Evolutionary conservation across 352 stramenopile species (phyloP).

Genomic region (Blastocystis sp.): DNA sequence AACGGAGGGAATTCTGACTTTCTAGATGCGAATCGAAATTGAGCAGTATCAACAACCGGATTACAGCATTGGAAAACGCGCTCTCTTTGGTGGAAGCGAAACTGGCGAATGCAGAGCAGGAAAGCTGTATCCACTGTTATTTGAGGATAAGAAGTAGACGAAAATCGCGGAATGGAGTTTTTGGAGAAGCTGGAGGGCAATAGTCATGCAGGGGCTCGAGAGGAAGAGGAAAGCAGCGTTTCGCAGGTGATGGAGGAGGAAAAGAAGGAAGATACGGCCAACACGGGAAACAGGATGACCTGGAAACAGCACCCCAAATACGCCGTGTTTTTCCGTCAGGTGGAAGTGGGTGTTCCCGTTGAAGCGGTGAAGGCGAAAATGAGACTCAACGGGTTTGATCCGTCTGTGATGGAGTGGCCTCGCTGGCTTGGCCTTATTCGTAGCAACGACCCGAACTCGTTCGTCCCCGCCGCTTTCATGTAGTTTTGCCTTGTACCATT

Average conservation of each 20-base stretch:
- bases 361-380: constrained; percentile 37
- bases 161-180: constrained; percentile 33
- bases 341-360: constrained; percentile 15
- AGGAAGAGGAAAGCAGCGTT: background rate
- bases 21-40: constrained; percentile 64
- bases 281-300: background rate
- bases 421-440: background rate
- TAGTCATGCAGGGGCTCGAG: background rate
- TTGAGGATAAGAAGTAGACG: background rate
- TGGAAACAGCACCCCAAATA: constrained; percentile 55
- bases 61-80: constrained; percentile 25
- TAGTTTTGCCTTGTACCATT: constrained; percentile 25
- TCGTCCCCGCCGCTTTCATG: constrained; percentile 10
- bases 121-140: background rate
- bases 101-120: constrained; percentile 21
- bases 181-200: constrained; percentile 33
- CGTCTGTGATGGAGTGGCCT: constrained; percentile 11
- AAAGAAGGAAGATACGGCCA: background rate
- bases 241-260: background rate
- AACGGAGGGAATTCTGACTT: background rate
- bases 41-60: constrained; percentile 40
- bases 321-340: background rate
- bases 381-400: background rate
- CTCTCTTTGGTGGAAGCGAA: constrained; percentile 49
- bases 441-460: constrained; percentile 46